Evolutionary conservation across 805 yeast species (phyloP), one percentile per base, ranked within the genome.

Genomic region (Diddensiella santjacobensis): DNA sequence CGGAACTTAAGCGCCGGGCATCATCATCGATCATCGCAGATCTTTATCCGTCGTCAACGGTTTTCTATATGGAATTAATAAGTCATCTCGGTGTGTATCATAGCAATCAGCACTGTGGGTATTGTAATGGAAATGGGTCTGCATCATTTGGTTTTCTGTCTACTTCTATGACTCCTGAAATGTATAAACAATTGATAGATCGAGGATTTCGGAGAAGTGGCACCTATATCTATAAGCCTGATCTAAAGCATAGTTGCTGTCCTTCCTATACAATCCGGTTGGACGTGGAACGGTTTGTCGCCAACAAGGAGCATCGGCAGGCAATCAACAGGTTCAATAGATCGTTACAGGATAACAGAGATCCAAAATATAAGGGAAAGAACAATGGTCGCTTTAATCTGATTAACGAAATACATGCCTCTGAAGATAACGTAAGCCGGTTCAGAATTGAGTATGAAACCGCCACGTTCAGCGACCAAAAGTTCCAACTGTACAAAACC

Each of bases 121-220:
- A 87, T 62, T 87, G 96, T 58, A 70, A 73, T 26, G 77, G 78
- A n/a, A 72, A 35, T 18, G 53, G 54, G 3, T 43, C 55, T 24
- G 43, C 46, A 15, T 40, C 42, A 5, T 63, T 46, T 45, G 64
- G 65, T 13, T 66, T 78, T 45, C 68, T 67, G 15, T 69, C 71
- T 6, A 71, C 71, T 40, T 63, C 63, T n/a, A 71, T 81, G 69
- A 61, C 79, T 0, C 68, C 77, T 4, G 62, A 63, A 15, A 75
- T 74, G 22, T 88, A 88, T 59, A 90, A 86, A 58, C 59, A 56
- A 18, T 61, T 86, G 54, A 78, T 90, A 57, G 81, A 87, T 56
- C 68, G 72, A 55, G 96, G 96, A 1, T 88, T 77, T 60, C 77
- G 95, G 62, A 70, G 97, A 47, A 84, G 93, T 26, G 96, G 96